A percentile compares a stretch with the other conserved stretches of the same genome.
These are phyloP conservation scores for Psidium guajava DNA, from an alignment of 345 rosid species.

Conservation along the genomic window DNA sequence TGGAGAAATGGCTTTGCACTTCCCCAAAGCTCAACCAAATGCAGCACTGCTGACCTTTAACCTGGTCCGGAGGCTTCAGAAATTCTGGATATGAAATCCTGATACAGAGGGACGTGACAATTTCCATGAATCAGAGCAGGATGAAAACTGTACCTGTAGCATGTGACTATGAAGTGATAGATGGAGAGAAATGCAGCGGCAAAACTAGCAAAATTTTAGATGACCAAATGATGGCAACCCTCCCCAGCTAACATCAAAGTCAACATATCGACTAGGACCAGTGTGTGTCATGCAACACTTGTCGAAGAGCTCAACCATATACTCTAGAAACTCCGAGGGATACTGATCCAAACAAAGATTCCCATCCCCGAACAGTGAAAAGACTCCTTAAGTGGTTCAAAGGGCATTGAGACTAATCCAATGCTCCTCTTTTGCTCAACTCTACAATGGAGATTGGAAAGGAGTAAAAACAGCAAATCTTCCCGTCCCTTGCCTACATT, in stretches of 20 bases:
- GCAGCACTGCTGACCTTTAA: too few relatives aligned
- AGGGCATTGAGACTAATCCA: background rate
- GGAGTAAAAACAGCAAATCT: background rate
- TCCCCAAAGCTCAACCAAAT: too few relatives aligned
- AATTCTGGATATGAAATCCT: background rate
- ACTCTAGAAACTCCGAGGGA: background rate
- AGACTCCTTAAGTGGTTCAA: background rate
- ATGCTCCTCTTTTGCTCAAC: background rate
- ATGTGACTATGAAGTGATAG: background rate
- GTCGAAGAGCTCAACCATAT: background rate
- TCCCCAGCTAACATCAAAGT: background rate
- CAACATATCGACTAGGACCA: background rate
- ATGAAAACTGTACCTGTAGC: background rate
- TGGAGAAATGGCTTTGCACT: too few relatives aligned
- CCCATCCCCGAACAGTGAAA: background rate
- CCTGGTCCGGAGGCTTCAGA: background rate
- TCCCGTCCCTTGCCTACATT: background rate
- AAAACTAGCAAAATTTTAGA: background rate
- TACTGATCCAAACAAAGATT: background rate
- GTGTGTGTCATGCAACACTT: background rate
- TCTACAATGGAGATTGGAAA: background rate
- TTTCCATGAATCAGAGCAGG: background rate
- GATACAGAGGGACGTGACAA: background rate
- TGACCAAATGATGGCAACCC: background rate
- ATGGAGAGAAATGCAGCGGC: background rate